phyloP scores from a whole-genome alignment of 768 basidiomycete genomes.

The Suillus weaverae region DNA sequence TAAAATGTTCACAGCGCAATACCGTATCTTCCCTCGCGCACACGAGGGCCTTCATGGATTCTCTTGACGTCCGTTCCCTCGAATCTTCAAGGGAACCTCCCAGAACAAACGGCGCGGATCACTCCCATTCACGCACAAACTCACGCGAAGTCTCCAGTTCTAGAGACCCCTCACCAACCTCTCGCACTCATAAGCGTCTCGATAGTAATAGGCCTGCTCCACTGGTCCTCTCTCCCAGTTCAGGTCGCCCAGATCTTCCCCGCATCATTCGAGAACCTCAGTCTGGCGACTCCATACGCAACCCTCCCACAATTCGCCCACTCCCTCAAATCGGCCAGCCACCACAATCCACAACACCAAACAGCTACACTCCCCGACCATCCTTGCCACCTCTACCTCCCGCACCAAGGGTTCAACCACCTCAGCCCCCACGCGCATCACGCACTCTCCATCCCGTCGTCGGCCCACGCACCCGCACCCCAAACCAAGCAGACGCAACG shows the following conservation, averaged over 20 bases:
- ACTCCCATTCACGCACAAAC: constrained; percentile 22
- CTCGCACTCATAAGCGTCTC: constrained; percentile 45
- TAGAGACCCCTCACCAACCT: constrained; percentile 27
- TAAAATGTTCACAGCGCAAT: constrained; percentile 43
- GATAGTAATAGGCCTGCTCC: constrained; percentile 77
- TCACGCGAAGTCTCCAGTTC: constrained; percentile 17
- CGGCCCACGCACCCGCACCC: constrained; percentile 46
- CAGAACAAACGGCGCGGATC: constrained; percentile 9
- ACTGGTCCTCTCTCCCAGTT: constrained; percentile 62
- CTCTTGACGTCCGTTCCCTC: constrained; percentile 6
- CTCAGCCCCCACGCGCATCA: constrained; percentile 39
- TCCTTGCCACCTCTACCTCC: constrained; percentile 70
- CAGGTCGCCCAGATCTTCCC: constrained; percentile 63
- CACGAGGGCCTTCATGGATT: background rate
- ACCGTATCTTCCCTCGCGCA: constrained; percentile 2
- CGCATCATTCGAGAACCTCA: constrained; percentile 64
- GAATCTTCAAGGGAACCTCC: constrained; percentile 11
- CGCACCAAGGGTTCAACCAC: constrained; percentile 58
- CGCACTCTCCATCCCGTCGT: constrained; percentile 37
- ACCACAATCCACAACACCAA: constrained; percentile 31
- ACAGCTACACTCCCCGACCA: constrained; percentile 41
- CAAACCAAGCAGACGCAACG: constrained; percentile 56
- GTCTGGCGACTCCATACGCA: constrained; percentile 51
- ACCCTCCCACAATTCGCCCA: constrained; percentile 25
- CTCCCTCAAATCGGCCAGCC: constrained; percentile 24